A percentile compares a stretch with the other conserved stretches of the same genome.
These are phyloP conservation scores for Penicillium thymicola DNA, from an alignment of 2,329 filamentous ascomycete genomes.

Conservation along the genomic window DNA sequence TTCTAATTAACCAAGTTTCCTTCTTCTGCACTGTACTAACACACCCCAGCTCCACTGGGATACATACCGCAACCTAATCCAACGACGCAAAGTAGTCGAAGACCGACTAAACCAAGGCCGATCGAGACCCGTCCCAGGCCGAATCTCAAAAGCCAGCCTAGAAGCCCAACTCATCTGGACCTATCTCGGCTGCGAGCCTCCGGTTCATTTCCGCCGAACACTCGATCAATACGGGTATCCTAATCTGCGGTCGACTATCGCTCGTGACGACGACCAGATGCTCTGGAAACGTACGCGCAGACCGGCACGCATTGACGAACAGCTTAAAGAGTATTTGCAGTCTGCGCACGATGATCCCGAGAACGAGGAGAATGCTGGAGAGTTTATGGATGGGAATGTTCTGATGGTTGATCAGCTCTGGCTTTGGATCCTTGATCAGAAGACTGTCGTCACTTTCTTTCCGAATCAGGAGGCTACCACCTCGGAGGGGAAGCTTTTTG, in stretches of 20 bases:
- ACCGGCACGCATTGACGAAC: slow-evolving; percentile 39
- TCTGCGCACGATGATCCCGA: slow-evolving; percentile 16
- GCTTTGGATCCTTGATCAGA: slow-evolving; percentile 47
- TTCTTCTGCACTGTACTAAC: not conserved
- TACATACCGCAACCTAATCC: slow-evolving; percentile 57
- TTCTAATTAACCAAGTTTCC: rapidly evolving
- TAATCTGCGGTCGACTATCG: slow-evolving; percentile 57
- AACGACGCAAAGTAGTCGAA: slow-evolving; percentile 55
- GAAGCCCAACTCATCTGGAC: slow-evolving; percentile 63
- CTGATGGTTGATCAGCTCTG: slow-evolving; percentile 68
- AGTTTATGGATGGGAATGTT: slow-evolving; percentile 44
- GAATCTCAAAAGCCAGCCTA: slow-evolving; percentile 53
- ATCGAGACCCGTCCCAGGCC: slow-evolving; percentile 54
- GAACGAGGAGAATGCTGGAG: slow-evolving; percentile 1
- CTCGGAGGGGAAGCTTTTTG: slow-evolving; percentile 33
- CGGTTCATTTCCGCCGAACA: slow-evolving; percentile 60
- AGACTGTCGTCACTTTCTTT: slow-evolving; percentile 35
- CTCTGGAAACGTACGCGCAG: slow-evolving; percentile 62
- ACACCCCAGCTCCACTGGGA: slow-evolving; percentile 57
- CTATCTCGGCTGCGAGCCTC: slow-evolving; percentile 59
- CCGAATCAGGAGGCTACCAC: slow-evolving; percentile 35
- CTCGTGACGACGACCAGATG: slow-evolving; percentile 65
- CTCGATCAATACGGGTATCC: slow-evolving; percentile 64
- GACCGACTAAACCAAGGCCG: slow-evolving; percentile 54
- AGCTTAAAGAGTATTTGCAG: slow-evolving; percentile 45